These are phyloP conservation scores for Taiozyma onychis DNA, from an alignment of 1,139 yeast species.

Conservation along the genomic window DNA sequence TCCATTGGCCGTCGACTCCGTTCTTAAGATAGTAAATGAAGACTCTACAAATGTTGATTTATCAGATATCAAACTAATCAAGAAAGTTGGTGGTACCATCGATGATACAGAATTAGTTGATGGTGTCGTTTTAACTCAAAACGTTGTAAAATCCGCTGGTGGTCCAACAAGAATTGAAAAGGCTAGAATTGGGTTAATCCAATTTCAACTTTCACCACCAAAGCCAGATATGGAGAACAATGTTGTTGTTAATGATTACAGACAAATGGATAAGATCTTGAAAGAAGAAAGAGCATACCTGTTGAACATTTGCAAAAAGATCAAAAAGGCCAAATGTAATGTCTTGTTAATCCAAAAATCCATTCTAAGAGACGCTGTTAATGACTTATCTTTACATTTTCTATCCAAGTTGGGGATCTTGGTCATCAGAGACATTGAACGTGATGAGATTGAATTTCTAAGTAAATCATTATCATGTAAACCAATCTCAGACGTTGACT, in stretches of 20 bases:
- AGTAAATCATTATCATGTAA: conserved; percentile 90
- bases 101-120: conserved; percentile 92
- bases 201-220: conserved; percentile 97
- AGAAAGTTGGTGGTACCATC: conserved; percentile 95
- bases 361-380: conserved; percentile 93
- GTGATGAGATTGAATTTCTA: conserved; percentile 94
- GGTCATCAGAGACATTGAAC: conserved; percentile 93
- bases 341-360: conserved; percentile 92
- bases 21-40: conserved; percentile 64
- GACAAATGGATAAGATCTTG: conserved; percentile 98
- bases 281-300: conserved; percentile 96
- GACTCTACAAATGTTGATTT: conserved; percentile 71
- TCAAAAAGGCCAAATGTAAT: conserved; percentile 95
- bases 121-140: conserved; percentile 92
- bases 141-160: conserved; percentile 83
- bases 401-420: conserved; percentile 85
- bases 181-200: conserved; percentile 87
- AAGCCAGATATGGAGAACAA: conserved; percentile 98
- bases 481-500: conserved; percentile 93
- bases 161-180: conserved; percentile 96
- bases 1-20: conserved; percentile 94
- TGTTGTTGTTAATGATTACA: conserved; percentile 93
- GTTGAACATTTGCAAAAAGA: conserved; percentile 89
- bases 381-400: conserved; percentile 93
- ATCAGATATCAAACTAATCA: conserved; percentile 80